Base-by-base conservation (phyloP, 208 protist species). In the Phytomonas francai region DNA sequence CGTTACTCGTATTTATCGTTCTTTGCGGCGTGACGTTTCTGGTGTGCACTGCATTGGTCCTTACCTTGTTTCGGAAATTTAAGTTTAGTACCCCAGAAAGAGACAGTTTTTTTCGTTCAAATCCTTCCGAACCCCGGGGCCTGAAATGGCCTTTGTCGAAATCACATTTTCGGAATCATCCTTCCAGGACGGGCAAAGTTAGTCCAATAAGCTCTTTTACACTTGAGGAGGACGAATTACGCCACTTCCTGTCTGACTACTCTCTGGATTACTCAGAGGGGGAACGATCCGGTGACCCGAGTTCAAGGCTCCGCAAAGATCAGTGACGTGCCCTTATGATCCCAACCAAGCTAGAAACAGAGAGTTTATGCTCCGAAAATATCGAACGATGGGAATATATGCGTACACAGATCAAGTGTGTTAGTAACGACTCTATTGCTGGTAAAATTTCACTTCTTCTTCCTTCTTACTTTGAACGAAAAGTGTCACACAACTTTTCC, bases 1-100 rank as follows among this genome's bases (percentile, higher is more conserved):
- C 76, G 2, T 19, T 68, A 2, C 11, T 77, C 19, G 68, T 83
- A 59, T 75, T 72, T 36, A 36, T 51, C 36, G 31, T 68, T 12
- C 77, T 58, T 14, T 39, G 45, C 9, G 28, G 63, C 9, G 12
- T 64, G 30, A 66, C 42, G 7, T 45, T 79, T 3, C 45, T 56
- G 22, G 22, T 33, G 1, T 42, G 76, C 25, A 29, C 68, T 6
- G 56, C 42, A 0, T 9, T 76, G 7, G 32, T 66, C 0, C 61
- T 57, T 14, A 56, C 57, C 31, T 51, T 70, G 0, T 79, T 75
- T 63, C 59, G 70, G 51, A 36, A 57, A 22, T 63, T 49, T 19
- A 49, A 68, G 67, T 60, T 66, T 36, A 34, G 29, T 34, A 27
- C 62, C 14, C 29, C 69, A 0, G 16, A 54, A 30, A 63, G 29